Evolutionary conservation across 768 basidiomycete species (phyloP), one percentile per base, ranked within the genome.

Genomic region (Sistotremastrum suecicum): DNA sequence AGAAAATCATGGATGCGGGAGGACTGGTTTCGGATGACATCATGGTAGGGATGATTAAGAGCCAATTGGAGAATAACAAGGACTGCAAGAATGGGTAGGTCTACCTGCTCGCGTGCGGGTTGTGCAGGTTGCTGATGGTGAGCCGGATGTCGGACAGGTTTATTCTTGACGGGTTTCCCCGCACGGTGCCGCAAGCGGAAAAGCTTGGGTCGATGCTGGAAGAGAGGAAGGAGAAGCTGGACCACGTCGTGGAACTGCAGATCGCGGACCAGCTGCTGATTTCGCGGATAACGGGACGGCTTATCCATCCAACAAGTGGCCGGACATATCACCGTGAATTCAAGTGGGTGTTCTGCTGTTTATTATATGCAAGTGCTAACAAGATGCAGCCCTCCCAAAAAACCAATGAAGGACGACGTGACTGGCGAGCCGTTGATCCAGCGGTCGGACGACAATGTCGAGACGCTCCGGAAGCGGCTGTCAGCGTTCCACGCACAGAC

Each of bases 121-220:
- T 10, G 5, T 29, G 7, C 20, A 20, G 20, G 20, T 20, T 20
- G 20, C 20, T 20, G 20, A 20, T 20, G 20, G 20, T 20, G 20
- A 20, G 20, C 20, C 20, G 20, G 20, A 20, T 20, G 20, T 35
- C 41, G 11, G 44, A 10, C 54, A 98, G 94, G 35, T 99, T 99
- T 64, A 95, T 99, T 47, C 72, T 99, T 43, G 95, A 99, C 58
- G 95, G 95, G n/a, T 99, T 99, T 77, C 95, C 95, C 37, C 82
- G 95, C 38, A 98, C 94, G 3, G 88, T 98, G 34, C 80, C 85
- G 7, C 95, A 99, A 58, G 95, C 95, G 3, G 76, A 92, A 65
- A 98, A 95, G 65, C 80, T 99, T 45, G 94, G 94, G 58, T 66
- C 70, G 49, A 97, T 99, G 95, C 78, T 99, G 39, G 60, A 71